A percentile compares a stretch with the other conserved stretches of the same genome.
Conservation (phyloP, 2,329 filamentous ascomycete species). For the Talaromyces sp. region DNA sequence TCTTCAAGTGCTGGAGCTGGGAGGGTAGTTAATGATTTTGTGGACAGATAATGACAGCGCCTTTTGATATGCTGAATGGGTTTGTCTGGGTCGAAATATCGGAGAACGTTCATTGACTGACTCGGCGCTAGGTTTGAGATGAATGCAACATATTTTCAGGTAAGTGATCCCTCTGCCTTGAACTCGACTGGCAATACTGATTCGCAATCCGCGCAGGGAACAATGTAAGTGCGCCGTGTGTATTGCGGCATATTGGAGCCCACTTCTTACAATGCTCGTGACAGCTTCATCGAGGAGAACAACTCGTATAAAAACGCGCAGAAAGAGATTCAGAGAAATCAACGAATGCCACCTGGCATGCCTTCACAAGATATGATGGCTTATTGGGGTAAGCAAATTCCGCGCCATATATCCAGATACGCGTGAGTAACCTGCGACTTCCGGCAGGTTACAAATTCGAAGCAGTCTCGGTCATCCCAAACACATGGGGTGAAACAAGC, state of each 20-base stretch:
- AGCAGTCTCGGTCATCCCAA: constrained; percentile 71
- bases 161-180: constrained; percentile 38
- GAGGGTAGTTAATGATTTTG: neutral
- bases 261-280: constrained; percentile 18
- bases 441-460: constrained; percentile 90
- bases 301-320: constrained; percentile 67
- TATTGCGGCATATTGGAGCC: constrained; percentile 3
- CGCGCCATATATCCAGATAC: neutral
- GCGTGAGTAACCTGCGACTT: neutral
- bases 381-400: constrained; percentile 69
- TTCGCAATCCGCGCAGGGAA: constrained; percentile 43
- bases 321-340: constrained; percentile 56
- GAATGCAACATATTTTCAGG: constrained; percentile 90
- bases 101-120: constrained; percentile 18
- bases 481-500: constrained; percentile 68
- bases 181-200: constrained; percentile 20
- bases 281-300: constrained; percentile 89
- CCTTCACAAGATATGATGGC: constrained; percentile 77
- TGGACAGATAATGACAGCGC: constrained; percentile 73
- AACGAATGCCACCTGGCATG: constrained; percentile 50
- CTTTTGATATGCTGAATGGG: constrained; percentile 79
- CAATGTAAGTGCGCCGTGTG: constrained; percentile 46
- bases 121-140: constrained; percentile 72
- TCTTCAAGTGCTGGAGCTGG: neutral
- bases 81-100: constrained; percentile 40